These are phyloP conservation scores for Psilocybe cyanescens DNA, from an alignment of 768 basidiomycete species.

Conservation along the genomic window DNA sequence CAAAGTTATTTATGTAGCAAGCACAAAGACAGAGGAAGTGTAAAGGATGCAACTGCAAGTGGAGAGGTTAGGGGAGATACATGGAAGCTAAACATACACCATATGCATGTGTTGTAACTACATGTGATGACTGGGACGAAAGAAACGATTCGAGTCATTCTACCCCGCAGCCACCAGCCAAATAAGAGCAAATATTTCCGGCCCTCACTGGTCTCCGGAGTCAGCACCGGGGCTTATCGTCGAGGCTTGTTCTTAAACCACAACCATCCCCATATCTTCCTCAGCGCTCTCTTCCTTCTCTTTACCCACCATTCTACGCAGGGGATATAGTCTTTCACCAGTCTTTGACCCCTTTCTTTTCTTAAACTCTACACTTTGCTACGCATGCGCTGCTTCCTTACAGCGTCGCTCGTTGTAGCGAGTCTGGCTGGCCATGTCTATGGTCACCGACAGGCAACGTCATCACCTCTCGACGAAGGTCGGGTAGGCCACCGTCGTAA, in stretches of 20 bases:
- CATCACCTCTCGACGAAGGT: slow-evolving; percentile 29
- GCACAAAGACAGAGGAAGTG: not conserved
- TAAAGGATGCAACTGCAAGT: not conserved
- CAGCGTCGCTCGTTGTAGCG: slow-evolving; percentile 62
- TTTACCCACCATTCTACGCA: not conserved
- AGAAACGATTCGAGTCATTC: slow-evolving; percentile 21
- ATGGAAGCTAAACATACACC: slow-evolving; percentile 1
- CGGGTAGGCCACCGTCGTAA: slow-evolving; percentile 67
- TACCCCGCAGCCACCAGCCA: slow-evolving; percentile 22
- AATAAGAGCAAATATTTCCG: slow-evolving; percentile 16
- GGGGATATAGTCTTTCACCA: slow-evolving; percentile 20
- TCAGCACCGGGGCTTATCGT: slow-evolving; percentile 22
- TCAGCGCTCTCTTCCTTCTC: not conserved
- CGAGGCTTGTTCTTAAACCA: slow-evolving; percentile 27
- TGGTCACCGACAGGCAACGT: slow-evolving; percentile 40
- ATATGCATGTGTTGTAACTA: not conserved
- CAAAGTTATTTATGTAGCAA: not conserved
- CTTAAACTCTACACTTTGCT: slow-evolving; percentile 2
- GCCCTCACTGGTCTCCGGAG: slow-evolving; percentile 8
- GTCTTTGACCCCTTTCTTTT: slow-evolving; percentile 17
- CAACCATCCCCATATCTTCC: slow-evolving; percentile 17
- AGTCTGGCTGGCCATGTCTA: slow-evolving; percentile 61
- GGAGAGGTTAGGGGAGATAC: not conserved
- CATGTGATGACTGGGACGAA: slow-evolving; percentile 12
- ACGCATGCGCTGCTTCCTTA: slow-evolving; percentile 66